These are phyloP conservation scores for Astrocystis sublimbata DNA, from an alignment of 495 filamentous ascomycete species.

Conservation along the genomic window DNA sequence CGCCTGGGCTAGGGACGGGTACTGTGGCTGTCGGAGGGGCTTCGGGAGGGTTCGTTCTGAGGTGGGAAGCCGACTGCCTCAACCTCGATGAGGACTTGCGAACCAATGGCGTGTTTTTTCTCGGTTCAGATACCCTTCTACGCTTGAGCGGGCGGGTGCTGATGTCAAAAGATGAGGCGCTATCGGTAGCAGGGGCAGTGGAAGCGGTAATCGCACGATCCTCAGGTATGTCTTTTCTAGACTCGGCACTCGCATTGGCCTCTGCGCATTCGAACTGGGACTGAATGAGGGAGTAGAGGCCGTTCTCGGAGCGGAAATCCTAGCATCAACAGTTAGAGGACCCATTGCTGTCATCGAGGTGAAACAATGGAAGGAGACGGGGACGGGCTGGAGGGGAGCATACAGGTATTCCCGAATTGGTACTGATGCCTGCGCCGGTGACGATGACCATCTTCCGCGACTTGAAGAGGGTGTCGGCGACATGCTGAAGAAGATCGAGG, in stretches of 20 bases:
- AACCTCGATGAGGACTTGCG: not conserved
- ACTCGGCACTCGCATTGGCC: constrained; percentile 12
- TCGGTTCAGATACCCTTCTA: constrained; percentile 33
- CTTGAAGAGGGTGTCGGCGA: constrained; percentile 61
- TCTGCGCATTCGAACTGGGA: constrained; percentile 59
- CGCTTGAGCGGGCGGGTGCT: constrained; percentile 47
- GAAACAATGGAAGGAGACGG: not conserved
- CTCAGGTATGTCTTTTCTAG: constrained; percentile 17
- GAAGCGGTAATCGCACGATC: not conserved
- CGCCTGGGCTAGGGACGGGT: not conserved
- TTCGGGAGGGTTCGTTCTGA: not conserved
- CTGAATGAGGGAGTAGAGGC: constrained; percentile 68
- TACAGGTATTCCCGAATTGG: constrained; percentile 72
- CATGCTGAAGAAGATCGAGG: constrained; percentile 56
- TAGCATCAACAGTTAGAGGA: constrained; percentile 37
- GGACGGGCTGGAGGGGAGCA: constrained; percentile 18
- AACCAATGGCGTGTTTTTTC: not conserved
- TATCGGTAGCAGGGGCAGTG: not conserved
- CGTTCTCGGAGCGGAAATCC: constrained; percentile 72
- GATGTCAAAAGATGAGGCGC: constrained; percentile 24
- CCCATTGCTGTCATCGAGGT: not conserved
- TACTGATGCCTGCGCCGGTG: constrained; percentile 71
- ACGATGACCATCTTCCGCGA: constrained; percentile 65
- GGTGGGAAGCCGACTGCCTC: not conserved
- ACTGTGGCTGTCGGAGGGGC: no score